Base-by-base conservation (phyloP, 1,284 basidiomycete species). In the Meripilus lineatus region DNA sequence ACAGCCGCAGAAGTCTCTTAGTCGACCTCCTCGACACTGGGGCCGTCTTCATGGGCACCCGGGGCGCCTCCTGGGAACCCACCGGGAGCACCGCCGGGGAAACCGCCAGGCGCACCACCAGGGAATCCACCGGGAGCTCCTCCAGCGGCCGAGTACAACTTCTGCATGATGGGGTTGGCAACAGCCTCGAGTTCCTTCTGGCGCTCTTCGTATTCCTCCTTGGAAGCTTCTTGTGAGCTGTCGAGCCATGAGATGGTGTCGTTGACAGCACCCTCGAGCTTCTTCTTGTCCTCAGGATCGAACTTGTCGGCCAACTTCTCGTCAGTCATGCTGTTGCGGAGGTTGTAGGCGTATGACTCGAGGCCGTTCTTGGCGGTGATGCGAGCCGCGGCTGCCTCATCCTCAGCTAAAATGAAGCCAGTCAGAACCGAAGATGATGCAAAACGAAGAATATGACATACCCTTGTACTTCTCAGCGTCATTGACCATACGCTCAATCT, bases 311-410 rank as follows among this genome's bases (percentile, higher is more conserved):
- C 79, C 48, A 92, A 77, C 70, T 94, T 91, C 63, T 89, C 84
- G 62, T 92, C 89, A 48, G 67, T 79, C 51, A 96, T 65, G 11
- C 91, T 88, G 77, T 95, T 93, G 58, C 93, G 89, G 49, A 99
- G 83, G 74, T 93, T 95, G 84, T 96, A 99, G 6, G 93, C 68
- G 71, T 96, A 97, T 3, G 91, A 93, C 71, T 96, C 93, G 61
- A 95, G 78, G 38, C 69, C 76, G 66, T 93, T 92, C 85, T 96
- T 95, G 57, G 93, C 67, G 38, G 76, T 62, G 66, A 96, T 95
- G 51, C 93, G 89, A 57, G 85, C 72, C 58, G 85, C 80, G 38
- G 86, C 86, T 35, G 76, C 87, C 55, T 88, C 88, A 55, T 91
- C 88, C 77, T 91, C 89, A 51, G 79, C 81, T 79, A 55, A 15